Evolutionary conservation across 2,329 filamentous ascomycete species (phyloP).

Genomic region (Biscogniauxia mediterranea): DNA sequence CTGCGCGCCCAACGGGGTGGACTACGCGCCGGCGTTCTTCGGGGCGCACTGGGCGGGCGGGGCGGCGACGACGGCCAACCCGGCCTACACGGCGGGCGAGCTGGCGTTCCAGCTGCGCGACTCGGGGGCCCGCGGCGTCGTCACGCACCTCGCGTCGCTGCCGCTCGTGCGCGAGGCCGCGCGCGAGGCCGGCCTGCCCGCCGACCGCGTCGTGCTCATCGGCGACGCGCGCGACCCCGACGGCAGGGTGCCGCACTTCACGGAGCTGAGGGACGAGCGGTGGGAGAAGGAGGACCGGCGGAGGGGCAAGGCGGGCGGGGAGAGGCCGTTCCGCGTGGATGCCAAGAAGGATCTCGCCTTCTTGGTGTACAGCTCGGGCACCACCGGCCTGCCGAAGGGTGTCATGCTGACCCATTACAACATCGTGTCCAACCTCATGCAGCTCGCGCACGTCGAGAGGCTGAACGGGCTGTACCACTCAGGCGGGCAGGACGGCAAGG

Average conservation of each 20-base stretch:
- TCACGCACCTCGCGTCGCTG: conserved; percentile 70
- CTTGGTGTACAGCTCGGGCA: conserved; percentile 85
- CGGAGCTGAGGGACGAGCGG: conserved; percentile 48
- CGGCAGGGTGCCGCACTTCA: conserved; percentile 68
- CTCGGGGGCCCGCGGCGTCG: conserved; percentile 69
- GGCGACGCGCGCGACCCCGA: conserved; percentile 64
- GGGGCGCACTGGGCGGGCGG: conserved; percentile 83
- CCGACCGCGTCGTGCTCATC: conserved; percentile 72
- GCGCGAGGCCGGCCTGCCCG: conserved; percentile 64
- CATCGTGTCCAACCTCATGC: conserved; percentile 70
- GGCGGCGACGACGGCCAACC: conserved; percentile 81
- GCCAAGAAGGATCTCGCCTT: conserved; percentile 75
- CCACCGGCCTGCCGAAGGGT: conserved; percentile 87
- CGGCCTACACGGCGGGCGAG: conserved; percentile 80
- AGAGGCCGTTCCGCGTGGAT: conserved; percentile 55
- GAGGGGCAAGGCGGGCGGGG: no score
- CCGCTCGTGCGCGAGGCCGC: conserved; percentile 66
- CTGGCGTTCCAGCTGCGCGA: conserved; percentile 82
- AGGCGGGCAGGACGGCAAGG: conserved; percentile 57
- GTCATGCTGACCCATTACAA: conserved; percentile 85
- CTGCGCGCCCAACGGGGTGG: conserved; percentile 83
- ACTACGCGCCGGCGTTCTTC: conserved; percentile 74
- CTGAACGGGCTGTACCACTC: conserved; percentile 52
- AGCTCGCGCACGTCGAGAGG: conserved; percentile 53
- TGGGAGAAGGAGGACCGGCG: conserved; percentile 44